Conservation (phyloP, 2,329 filamentous ascomycete genomes). For the Zymoseptoria passerinii region DNA sequence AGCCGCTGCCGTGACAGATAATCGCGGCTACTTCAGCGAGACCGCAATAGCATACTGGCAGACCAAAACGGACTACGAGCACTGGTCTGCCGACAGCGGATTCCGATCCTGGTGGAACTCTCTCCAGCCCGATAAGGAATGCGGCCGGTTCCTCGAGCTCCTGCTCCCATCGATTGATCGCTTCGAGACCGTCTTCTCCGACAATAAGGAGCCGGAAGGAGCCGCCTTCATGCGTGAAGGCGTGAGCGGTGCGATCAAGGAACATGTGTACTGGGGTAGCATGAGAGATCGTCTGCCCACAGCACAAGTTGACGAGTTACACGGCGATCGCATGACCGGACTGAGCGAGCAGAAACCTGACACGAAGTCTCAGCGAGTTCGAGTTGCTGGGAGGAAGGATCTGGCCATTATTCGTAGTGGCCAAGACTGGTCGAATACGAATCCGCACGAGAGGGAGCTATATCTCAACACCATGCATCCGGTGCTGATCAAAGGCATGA, state of each 20-base stretch:
- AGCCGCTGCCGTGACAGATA: constrained; percentile 28
- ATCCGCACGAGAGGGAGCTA: constrained; percentile 35
- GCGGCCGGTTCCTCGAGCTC: constrained; percentile 39
- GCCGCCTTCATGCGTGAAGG: constrained; percentile 34
- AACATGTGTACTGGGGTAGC: constrained; percentile 43
- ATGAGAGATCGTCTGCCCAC: constrained; percentile 39
- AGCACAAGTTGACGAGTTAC: constrained; percentile 25
- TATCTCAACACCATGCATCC: constrained; percentile 42
- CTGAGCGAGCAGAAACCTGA: constrained; percentile 15
- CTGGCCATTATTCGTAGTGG: constrained; percentile 40
- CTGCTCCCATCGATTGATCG: constrained; percentile 37
- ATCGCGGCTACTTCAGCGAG: constrained; percentile 29
- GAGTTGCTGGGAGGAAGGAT: constrained; percentile 34
- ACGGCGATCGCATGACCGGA: constrained; percentile 26
- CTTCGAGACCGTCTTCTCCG: constrained; percentile 39
- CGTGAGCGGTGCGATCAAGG: constrained; percentile 32
- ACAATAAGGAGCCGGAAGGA: constrained; percentile 32
- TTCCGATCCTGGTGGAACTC: constrained; percentile 35
- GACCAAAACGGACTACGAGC: constrained; percentile 21
- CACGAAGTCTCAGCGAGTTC: constrained; percentile 18
- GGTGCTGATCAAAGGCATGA: constrained; percentile 37
- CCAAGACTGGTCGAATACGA: constrained; percentile 39
- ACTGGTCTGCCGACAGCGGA: constrained; percentile 30
- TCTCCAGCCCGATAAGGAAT: constrained; percentile 21
- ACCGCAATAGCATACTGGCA: constrained; percentile 36